phyloP scores from a whole-genome alignment of 208 protist species.

The Jaenimonas drosophilae region DNA sequence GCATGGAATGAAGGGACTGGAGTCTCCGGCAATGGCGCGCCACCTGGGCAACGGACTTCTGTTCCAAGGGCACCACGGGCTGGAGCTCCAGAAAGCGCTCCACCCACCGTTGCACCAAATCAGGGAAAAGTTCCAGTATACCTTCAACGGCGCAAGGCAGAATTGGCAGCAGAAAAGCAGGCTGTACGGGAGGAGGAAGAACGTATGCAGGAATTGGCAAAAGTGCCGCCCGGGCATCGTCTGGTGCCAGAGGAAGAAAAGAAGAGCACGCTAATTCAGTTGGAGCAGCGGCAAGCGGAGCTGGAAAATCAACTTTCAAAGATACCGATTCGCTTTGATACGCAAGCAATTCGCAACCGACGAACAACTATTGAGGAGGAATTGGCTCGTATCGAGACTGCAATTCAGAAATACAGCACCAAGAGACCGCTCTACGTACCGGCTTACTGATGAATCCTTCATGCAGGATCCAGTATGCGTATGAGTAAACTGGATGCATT shows the following conservation, averaged over 20 bases:
- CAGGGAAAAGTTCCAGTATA: conserved; percentile 60
- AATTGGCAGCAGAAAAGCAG: conserved; percentile 65
- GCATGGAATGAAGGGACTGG: neutral
- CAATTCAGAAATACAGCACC: conserved; percentile 50
- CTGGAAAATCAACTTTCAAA: conserved; percentile 69
- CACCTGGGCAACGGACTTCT: too few relatives aligned
- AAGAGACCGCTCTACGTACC: conserved; percentile 67
- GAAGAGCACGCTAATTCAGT: conserved; percentile 33
- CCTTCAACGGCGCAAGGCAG: conserved; percentile 70
- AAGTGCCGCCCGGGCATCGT: conserved; percentile 73
- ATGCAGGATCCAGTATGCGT: too few relatives aligned
- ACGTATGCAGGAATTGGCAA: conserved; percentile 41
- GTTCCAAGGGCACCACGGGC: neutral
- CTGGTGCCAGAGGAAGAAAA: conserved; percentile 71
- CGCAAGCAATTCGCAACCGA: conserved; percentile 45
- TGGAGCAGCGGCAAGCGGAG: conserved; percentile 47
- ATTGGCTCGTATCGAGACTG: conserved; percentile 54
- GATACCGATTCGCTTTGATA: conserved; percentile 83
- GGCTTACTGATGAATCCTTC: conserved; percentile 10
- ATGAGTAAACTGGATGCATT: too few relatives aligned
- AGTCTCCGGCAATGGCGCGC: neutral
- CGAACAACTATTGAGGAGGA: conserved; percentile 61
- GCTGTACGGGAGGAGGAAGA: conserved; percentile 36
- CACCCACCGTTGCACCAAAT: conserved; percentile 5
- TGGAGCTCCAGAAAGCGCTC: neutral